These are phyloP conservation scores for Ballota nigra DNA, from an alignment of 257 asterid species.

Conservation along the genomic window DNA sequence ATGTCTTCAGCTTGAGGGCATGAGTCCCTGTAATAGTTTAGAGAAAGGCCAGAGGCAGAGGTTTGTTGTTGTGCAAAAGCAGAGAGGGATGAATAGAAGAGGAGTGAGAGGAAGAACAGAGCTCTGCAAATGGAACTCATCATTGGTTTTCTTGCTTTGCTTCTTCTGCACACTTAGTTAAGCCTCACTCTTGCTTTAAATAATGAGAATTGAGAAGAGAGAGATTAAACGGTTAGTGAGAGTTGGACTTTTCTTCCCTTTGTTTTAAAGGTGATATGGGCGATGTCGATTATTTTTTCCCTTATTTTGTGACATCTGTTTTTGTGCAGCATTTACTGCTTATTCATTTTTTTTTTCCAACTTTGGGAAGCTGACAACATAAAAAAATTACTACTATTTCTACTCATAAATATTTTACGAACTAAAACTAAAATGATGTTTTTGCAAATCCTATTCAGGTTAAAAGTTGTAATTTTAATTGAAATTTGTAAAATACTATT, in stretches of 20 bases:
- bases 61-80: slow-evolving; percentile 41
- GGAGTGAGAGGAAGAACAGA: slow-evolving; percentile 39
- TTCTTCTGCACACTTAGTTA: not conserved
- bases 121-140: slow-evolving; percentile 46
- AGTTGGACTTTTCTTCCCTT: not conserved
- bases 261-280: not conserved
- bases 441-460: too few relatives aligned
- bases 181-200: slow-evolving; percentile 18
- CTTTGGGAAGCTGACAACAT: slow-evolving; percentile 15
- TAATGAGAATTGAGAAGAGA: not conserved
- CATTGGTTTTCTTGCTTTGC: not conserved
- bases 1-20: slow-evolving; percentile 98
- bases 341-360: not conserved
- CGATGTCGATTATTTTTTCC: slow-evolving; percentile 7
- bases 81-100: slow-evolving; percentile 35
- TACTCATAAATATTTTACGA: too few relatives aligned
- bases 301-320: slow-evolving; percentile 15
- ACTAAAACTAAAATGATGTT: too few relatives aligned
- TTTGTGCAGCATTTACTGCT: slow-evolving; percentile 16
- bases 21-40: slow-evolving; percentile 78
- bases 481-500: too few relatives aligned
- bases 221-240: not conserved
- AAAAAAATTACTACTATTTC: not conserved
- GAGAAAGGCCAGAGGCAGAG: slow-evolving; percentile 50
- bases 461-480: too few relatives aligned